These are phyloP conservation scores for Lentinula lateritia DNA, from an alignment of 768 basidiomycete genomes.

Conservation along the genomic window DNA sequence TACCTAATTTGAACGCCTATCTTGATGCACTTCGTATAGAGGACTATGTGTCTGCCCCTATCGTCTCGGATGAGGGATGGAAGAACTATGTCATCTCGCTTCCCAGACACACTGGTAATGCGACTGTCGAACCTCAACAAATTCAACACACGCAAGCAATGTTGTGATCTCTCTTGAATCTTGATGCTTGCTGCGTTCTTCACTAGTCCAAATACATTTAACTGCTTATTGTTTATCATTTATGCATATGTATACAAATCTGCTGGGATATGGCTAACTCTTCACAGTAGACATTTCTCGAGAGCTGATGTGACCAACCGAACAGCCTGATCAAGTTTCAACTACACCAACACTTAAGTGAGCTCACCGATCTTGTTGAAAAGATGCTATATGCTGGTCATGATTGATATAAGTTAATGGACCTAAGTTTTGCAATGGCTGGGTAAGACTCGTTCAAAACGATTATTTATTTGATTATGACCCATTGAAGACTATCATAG, in stretches of 20 bases:
- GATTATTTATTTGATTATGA: too few species aligned
- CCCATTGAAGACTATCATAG: not conserved
- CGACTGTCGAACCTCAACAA: slow-evolving; percentile 28
- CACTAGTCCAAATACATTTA: too few species aligned
- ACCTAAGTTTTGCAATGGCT: too few species aligned
- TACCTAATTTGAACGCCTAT: slow-evolving; percentile 36
- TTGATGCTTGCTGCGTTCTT: not conserved
- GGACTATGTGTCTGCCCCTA: slow-evolving; percentile 46
- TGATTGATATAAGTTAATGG: too few species aligned
- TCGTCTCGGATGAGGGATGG: slow-evolving; percentile 46
- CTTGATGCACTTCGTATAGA: slow-evolving; percentile 41
- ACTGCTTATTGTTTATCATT: not conserved
- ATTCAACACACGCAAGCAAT: slow-evolving; percentile 38
- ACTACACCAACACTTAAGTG: too few species aligned
- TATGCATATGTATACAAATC: not conserved
- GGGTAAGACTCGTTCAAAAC: too few species aligned
- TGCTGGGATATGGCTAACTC: too few species aligned
- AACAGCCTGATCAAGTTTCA: too few species aligned
- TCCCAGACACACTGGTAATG: slow-evolving; percentile 37
- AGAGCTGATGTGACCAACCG: too few species aligned
- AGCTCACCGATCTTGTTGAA: too few species aligned
- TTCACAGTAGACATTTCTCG: too few species aligned
- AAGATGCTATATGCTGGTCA: too few species aligned
- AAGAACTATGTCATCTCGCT: slow-evolving; percentile 36
- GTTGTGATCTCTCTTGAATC: slow-evolving; percentile 21